Base-by-base conservation (phyloP, 805 yeast species). In the Wickerhamiella vanderwaltii region DNA sequence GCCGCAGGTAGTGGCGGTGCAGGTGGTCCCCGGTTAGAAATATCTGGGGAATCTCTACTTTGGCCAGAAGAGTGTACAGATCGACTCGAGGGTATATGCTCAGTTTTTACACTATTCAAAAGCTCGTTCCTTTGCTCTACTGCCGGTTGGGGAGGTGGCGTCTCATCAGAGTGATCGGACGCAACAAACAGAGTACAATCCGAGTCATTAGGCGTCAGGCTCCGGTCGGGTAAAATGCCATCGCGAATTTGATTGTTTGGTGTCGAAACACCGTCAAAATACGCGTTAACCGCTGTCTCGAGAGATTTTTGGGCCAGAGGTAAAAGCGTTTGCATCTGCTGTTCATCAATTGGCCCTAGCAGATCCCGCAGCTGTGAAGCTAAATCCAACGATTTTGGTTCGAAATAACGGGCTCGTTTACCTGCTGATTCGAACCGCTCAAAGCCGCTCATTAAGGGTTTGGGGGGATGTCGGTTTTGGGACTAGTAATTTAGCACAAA, bases 231-330 rank as follows among this genome's bases (percentile, higher is more conserved):
- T n/a, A n/a, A n/a, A n/a, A n/a, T n/a, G n/a, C n/a, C n/a, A n/a
- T n/a, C n/a, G n/a, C n/a, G n/a, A n/a, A n/a, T n/a, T n/a, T n/a
- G n/a, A 7, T 23, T 23, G 7, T 23, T 23, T 7, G 11, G 9
- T 11, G 11, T 11, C 11, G 24, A 22, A 18, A 9, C 17, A 15
- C 24, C 44, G 22, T 58, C 62, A 19, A 58, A 43, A 38, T 40
- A 58, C 28, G 45, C 38, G 26, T 54, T 51, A 2, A 59, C 51
- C 11, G 64, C 61, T 9, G 24, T 20, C 25, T 53, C 52, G 24
- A 59, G 47, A 31, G 55, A 44, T 5, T 44, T 48, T 7, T 44
- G 40, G 2, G 61, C 54, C 12, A 35, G 29, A 4, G 47, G 46
- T 26, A 35, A 20, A 24, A 58, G 43, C 23, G 22, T 9, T 15